Percentiles rank a stretch among this genome's conserved stretches.
These are phyloP conservation scores for Polyporus arcularius DNA, from an alignment of 768 basidiomycete genomes.

Conservation along the genomic window DNA sequence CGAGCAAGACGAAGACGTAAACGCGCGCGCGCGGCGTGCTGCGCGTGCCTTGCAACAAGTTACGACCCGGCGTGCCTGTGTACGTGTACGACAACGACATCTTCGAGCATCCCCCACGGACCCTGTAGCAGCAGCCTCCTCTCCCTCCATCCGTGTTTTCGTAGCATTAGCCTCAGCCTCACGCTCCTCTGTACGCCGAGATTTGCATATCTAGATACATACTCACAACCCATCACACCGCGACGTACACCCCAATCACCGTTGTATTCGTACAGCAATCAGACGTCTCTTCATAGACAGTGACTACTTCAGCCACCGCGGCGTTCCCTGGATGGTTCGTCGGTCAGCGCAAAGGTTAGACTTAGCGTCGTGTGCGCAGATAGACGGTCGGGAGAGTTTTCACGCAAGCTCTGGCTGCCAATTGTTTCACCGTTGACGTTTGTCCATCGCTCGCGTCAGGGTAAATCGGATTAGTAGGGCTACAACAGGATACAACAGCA, in stretches of 20 bases:
- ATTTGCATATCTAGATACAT: slow-evolving; percentile 2
- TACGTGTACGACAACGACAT: neutral
- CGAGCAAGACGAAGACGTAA: slow-evolving; percentile 59
- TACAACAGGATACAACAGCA: slow-evolving; percentile 5
- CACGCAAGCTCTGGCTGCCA: neutral
- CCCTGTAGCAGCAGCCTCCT: slow-evolving; percentile 11
- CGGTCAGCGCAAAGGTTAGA: too few species aligned
- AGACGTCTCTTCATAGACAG: too few species aligned
- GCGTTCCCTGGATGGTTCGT: too few species aligned
- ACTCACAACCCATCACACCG: neutral
- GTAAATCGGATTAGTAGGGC: neutral
- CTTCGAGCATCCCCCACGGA: neutral
- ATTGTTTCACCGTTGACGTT: slow-evolving; percentile 5
- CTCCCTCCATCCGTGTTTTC: slow-evolving; percentile 5
- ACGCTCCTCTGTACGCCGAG: slow-evolving; percentile 7
- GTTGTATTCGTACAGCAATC: too few species aligned
- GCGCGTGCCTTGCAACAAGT: neutral
- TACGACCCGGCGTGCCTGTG: neutral
- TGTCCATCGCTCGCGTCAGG: neutral
- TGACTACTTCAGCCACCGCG: too few species aligned
- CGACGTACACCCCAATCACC: neutral
- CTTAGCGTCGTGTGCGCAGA: too few species aligned
- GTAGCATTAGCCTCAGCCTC: slow-evolving; percentile 14
- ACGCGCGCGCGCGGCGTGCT: neutral
- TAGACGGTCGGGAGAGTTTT: too few species aligned